Evolutionary conservation across 805 yeast genomes (phyloP).

Genomic region (Diddensiella transvaalensis): DNA sequence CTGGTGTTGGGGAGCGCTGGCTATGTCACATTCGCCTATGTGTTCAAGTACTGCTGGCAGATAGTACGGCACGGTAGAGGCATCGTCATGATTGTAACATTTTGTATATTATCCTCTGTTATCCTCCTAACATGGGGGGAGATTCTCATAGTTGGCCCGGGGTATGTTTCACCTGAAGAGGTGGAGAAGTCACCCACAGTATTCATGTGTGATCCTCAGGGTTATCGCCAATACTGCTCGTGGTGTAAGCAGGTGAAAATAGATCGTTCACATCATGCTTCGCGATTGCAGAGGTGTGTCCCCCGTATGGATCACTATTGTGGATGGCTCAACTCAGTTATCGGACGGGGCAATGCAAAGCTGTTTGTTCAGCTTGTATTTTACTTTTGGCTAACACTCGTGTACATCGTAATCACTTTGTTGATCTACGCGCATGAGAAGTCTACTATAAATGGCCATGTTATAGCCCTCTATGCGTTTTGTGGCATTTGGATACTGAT

Average conservation of each 20-base stretch:
- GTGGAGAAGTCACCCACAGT: conserved; percentile 46
- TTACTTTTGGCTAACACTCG: conserved; percentile 37
- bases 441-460: conserved; percentile 35
- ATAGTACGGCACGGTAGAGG: conserved; percentile 38
- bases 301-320: conserved; percentile 84
- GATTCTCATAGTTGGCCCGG: conserved; percentile 55
- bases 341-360: conserved; percentile 65
- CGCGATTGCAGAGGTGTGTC: conserved; percentile 52
- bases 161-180: conserved; percentile 35
- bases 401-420: conserved; percentile 40
- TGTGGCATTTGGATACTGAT: conserved; percentile 46
- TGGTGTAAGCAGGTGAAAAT: conserved; percentile 62
- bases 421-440: conserved; percentile 31
- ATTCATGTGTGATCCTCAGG: conserved; percentile 67
- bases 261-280: conserved; percentile 68
- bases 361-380: conserved; percentile 49
- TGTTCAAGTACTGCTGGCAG: conserved; percentile 44
- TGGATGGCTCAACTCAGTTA: conserved; percentile 65
- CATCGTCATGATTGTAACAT: conserved; percentile 37
- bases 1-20: conserved; percentile 32
- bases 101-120: conserved; percentile 27
- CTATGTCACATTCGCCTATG: conserved; percentile 43
- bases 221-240: conserved; percentile 75
- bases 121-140: conserved; percentile 43
- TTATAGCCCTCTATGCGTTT: conserved; percentile 46